Evolutionary conservation across 768 basidiomycete species (phyloP).

Genomic region (Cubamyces lactineus): DNA sequence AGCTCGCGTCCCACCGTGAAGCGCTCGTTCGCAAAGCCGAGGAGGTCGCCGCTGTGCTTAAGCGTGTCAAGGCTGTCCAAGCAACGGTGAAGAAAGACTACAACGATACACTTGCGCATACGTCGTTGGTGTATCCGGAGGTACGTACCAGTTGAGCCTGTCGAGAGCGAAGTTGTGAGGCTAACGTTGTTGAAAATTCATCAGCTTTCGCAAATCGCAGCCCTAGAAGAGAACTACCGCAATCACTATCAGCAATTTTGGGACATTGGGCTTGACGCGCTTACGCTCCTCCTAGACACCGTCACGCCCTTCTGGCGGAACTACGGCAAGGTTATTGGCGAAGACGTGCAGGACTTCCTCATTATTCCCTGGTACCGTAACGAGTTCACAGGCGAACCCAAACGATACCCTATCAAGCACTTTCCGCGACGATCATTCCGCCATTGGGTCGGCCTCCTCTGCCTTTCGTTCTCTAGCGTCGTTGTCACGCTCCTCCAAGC

Average conservation of each 20-base stretch:
- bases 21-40: constrained; percentile 50
- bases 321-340: constrained; percentile 80
- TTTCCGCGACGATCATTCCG: constrained; percentile 65
- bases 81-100: constrained; percentile 62
- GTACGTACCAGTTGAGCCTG: constrained; percentile 39
- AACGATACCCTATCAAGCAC: constrained; percentile 60
- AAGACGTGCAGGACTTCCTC: constrained; percentile 79
- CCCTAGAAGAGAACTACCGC: constrained; percentile 75
- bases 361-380: constrained; percentile 83
- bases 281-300: constrained; percentile 75
- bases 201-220: constrained; percentile 71
- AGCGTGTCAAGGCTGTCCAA: constrained; percentile 58
- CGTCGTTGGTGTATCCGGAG: constrained; percentile 80
- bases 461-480: constrained; percentile 55
- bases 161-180: too few relatives aligned
- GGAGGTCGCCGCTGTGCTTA: constrained; percentile 52
- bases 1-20: constrained; percentile 51
- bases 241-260: constrained; percentile 82
- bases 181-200: background rate
- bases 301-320: constrained; percentile 82
- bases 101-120: constrained; percentile 64
- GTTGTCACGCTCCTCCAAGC: constrained; percentile 56
- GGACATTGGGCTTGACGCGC: constrained; percentile 78
- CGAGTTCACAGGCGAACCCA: constrained; percentile 79
- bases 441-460: constrained; percentile 67